These are phyloP conservation scores for Myxozyma sirexii DNA, from an alignment of 805 yeast species.

Conservation along the genomic window DNA sequence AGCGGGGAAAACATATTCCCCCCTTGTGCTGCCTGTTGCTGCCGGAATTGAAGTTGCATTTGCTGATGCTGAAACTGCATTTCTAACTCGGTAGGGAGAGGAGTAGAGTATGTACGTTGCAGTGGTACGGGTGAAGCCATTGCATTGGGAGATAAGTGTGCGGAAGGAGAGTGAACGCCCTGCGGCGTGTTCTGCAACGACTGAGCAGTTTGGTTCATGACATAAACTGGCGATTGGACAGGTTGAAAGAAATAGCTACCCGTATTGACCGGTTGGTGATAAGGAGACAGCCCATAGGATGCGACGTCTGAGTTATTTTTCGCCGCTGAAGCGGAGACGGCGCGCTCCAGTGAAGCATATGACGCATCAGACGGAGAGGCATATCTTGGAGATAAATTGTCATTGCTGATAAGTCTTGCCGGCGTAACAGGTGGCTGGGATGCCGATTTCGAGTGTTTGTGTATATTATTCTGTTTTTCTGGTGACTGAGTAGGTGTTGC, in stretches of 20 bases:
- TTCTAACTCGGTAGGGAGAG: conserved; percentile 8
- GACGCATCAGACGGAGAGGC: conserved; percentile 32
- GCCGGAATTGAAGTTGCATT: conserved; percentile 9
- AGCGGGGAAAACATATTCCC: conserved; percentile 2
- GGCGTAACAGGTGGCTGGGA: conserved; percentile 21
- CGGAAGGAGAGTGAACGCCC: background rate
- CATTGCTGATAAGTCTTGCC: conserved; percentile 2
- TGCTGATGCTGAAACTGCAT: conserved; percentile 11
- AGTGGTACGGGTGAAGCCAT: conserved; percentile 11
- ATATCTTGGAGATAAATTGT: conserved; percentile 20
- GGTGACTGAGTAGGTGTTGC: conserved; percentile 23
- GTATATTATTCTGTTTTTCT: background rate
- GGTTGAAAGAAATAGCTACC: background rate
- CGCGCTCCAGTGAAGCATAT: conserved; percentile 31
- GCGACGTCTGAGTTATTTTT: no score
- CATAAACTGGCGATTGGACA: conserved; percentile 5
- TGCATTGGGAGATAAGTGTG: conserved; percentile 4
- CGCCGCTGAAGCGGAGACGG: conserved; percentile 28
- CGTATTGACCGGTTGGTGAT: background rate
- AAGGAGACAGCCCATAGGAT: background rate
- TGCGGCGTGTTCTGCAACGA: background rate
- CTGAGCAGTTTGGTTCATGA: background rate
- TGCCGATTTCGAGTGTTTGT: background rate
- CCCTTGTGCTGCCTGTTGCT: conserved; percentile 6
- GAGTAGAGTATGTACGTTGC: conserved; percentile 23